Evolutionary conservation across 176 grass and related monocot genomes (phyloP), one percentile per base, ranked within the genome.

Genomic region (Paspalum notatum): DNA sequence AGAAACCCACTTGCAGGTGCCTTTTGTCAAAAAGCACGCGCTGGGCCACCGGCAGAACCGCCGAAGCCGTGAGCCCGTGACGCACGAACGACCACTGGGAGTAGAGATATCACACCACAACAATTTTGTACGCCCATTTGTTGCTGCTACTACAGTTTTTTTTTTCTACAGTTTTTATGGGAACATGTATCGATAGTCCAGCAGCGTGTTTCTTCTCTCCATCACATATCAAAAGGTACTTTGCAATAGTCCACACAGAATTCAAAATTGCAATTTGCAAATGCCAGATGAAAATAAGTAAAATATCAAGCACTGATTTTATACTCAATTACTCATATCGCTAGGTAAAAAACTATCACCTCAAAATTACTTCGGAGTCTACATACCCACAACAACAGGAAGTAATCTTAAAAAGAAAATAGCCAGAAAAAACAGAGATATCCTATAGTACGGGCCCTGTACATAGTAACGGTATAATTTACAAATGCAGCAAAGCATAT

Each of bases 381-480:
- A 62, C 24, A 46, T 10, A 48, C 39, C n/a, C 39, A 3, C 66
- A 57, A 6, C 39, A 73, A 10, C 12, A 52, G 9, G 13, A 72
- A 15, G 10, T 26, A 4, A 32, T 45, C 55, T 51, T 22, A 40
- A 43, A 8, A 32, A 38, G 16, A 16, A 74, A 78, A 20, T 2
- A 65, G 40, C 39, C 9, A 8, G 12, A 2, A 12, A 24, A 54
- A 72, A 26, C 3, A 11, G 20, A 49, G 67, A 78, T 22, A 72
- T 82, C 72, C 72, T 82, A 86, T 64, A 11, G 66, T 78, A 81
- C 73, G 58, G 66, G 52, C 27, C 63, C 83, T 90, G 88, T 85
- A 89, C 88, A 32, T 1, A 90, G 51, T 85, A 66, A 78, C 68
- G 66, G 79, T 82, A 82, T 82, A 82, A 86, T 86, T 72, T 90